Evolutionary conservation across 2,329 filamentous ascomycete species (phyloP).

Genomic region (Blastomyces emzantsi): DNA sequence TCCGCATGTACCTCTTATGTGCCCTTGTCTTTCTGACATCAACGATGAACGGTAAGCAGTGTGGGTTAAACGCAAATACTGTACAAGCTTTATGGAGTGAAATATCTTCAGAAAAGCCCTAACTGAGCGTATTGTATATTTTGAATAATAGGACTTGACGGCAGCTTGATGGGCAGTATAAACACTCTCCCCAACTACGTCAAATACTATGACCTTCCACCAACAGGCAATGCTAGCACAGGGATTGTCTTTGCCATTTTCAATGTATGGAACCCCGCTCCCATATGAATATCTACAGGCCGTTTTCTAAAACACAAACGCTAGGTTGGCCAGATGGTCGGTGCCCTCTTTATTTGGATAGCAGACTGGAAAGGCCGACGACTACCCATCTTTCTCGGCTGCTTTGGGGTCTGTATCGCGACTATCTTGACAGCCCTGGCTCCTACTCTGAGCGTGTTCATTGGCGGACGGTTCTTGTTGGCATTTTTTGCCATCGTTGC

Average conservation of each 20-base stretch:
- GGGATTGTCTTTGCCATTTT: slow-evolving; percentile 41
- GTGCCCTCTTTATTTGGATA: slow-evolving; percentile 37
- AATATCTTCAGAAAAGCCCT: background rate
- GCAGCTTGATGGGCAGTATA: slow-evolving; percentile 36
- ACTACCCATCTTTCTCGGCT: slow-evolving; percentile 37
- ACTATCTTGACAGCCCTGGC: slow-evolving; percentile 21
- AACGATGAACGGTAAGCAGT: slow-evolving; percentile 17
- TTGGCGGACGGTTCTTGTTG: slow-evolving; percentile 24
- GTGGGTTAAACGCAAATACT: background rate
- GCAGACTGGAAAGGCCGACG: slow-evolving; percentile 40
- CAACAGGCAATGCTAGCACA: slow-evolving; percentile 30
- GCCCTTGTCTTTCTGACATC: slow-evolving; percentile 18
- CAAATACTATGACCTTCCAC: slow-evolving; percentile 31
- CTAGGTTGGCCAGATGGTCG: slow-evolving; percentile 36
- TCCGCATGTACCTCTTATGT: slow-evolving; percentile 16
- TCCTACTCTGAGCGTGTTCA: slow-evolving; percentile 20
- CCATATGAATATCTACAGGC: too few species aligned
- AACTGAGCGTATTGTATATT: slow-evolving; percentile 7
- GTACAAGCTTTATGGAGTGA: background rate
- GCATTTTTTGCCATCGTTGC: slow-evolving; percentile 32
- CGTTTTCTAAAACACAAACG: background rate
- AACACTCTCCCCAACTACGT: slow-evolving; percentile 39
- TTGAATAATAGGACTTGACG: slow-evolving; percentile 18
- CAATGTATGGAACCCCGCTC: slow-evolving; percentile 14
- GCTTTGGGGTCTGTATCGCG: slow-evolving; percentile 23